Evolutionary conservation across 164 flowering plant genomes (phyloP).

Genomic region (Vitis cinerea): DNA sequence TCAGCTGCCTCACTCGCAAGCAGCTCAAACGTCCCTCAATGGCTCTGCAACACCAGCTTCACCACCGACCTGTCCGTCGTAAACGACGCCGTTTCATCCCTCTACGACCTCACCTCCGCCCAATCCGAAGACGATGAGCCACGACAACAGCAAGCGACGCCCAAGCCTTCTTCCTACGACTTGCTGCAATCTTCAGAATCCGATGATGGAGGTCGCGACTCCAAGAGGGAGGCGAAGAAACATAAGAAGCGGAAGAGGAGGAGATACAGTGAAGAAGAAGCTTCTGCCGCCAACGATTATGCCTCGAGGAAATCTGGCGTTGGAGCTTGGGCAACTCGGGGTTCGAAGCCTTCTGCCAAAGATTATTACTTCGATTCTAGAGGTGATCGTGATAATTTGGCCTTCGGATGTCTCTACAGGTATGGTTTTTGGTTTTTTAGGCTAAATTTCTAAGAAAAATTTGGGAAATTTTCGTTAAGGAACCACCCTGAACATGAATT

Average conservation of each 20-base stretch:
- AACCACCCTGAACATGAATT: too few species aligned
- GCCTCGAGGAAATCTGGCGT: slow-evolving; percentile 49
- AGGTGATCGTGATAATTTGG: slow-evolving; percentile 86
- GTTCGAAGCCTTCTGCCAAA: slow-evolving; percentile 34
- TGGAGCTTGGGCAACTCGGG: slow-evolving; percentile 43
- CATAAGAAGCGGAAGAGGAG: slow-evolving; percentile 1
- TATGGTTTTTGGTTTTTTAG: not conserved
- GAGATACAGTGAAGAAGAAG: not conserved
- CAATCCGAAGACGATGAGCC: slow-evolving; percentile 12
- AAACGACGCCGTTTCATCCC: slow-evolving; percentile 36
- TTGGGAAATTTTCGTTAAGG: too few species aligned
- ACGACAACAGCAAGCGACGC: not conserved
- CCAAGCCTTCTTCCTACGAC: slow-evolving; percentile 30
- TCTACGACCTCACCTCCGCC: slow-evolving; percentile 5
- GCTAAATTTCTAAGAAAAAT: too few species aligned
- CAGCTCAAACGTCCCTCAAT: slow-evolving; percentile 31
- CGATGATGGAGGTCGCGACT: slow-evolving; percentile 11
- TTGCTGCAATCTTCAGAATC: slow-evolving; percentile 45
- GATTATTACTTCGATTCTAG: slow-evolving; percentile 83
- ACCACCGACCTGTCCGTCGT: slow-evolving; percentile 60
- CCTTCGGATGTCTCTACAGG: slow-evolving; percentile 81
- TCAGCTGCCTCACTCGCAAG: slow-evolving; percentile 6
- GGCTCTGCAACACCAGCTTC: slow-evolving; percentile 91
- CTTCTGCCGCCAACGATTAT: slow-evolving; percentile 5
- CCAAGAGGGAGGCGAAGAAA: slow-evolving; percentile 29